phyloP scores from a whole-genome alignment of 257 asterid genomes.

The Agastache rugosa region DNA sequence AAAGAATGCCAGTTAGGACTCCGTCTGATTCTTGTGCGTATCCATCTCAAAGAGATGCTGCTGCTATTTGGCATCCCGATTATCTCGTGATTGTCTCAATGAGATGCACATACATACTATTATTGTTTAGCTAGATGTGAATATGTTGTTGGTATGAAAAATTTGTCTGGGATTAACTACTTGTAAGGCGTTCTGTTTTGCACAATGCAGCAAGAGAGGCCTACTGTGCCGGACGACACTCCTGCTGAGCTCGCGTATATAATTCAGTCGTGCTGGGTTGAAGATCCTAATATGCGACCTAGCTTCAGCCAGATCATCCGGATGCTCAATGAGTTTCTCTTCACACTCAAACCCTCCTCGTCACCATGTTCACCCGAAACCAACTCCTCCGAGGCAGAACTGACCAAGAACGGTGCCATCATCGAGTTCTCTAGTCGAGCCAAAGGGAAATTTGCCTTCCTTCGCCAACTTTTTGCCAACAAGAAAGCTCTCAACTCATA shows the following conservation, averaged over 20 bases:
- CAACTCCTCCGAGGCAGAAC: slow-evolving; percentile 48
- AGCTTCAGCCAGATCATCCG: slow-evolving; percentile 87
- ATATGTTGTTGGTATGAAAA: neutral
- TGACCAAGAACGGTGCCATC: slow-evolving; percentile 59
- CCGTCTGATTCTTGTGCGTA: neutral
- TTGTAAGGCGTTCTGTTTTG: neutral
- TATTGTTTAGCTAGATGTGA: neutral
- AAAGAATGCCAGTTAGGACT: neutral
- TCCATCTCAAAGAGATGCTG: neutral
- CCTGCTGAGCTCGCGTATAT: slow-evolving; percentile 74
- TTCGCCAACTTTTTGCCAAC: slow-evolving; percentile 88
- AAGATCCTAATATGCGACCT: slow-evolving; percentile 94
- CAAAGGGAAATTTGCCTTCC: slow-evolving; percentile 83
- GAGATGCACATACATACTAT: neutral
- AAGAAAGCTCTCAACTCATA: slow-evolving; percentile 80
- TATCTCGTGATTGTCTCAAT: neutral
- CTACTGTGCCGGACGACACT: slow-evolving; percentile 66
- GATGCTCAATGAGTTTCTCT: slow-evolving; percentile 78
- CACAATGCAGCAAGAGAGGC: slow-evolving; percentile 91
- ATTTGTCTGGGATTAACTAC: neutral
- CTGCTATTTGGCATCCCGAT: neutral
- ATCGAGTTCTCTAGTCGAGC: slow-evolving; percentile 78
- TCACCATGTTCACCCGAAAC: slow-evolving; percentile 49
- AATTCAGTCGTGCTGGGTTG: slow-evolving; percentile 97
- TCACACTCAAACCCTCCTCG: slow-evolving; percentile 57